These are phyloP conservation scores for Aspergillus sp. DNA, from an alignment of 2,329 filamentous ascomycete species.

Conservation along the genomic window DNA sequence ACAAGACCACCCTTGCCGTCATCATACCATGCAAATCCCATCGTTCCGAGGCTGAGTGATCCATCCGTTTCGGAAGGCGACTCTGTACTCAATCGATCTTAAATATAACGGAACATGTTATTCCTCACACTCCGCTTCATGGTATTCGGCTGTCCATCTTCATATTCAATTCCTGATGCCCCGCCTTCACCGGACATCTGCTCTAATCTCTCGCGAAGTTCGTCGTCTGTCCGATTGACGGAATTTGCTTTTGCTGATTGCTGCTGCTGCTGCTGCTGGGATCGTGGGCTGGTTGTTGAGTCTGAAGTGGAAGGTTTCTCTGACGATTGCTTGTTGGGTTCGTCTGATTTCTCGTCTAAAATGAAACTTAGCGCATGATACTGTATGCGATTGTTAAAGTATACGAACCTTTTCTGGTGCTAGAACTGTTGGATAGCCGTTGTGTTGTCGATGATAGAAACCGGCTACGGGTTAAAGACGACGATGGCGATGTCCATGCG, in stretches of 20 bases:
- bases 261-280: conserved; percentile 5
- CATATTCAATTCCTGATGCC: conserved; percentile 62
- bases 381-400: background rate
- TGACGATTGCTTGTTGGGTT: background rate
- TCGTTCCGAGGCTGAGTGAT: no score
- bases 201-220: conserved; percentile 58
- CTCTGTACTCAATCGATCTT: background rate
- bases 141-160: conserved; percentile 61
- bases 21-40: background rate
- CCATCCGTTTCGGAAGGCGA: no score
- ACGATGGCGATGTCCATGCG: background rate
- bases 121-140: conserved; percentile 67
- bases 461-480: background rate
- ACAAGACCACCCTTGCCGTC: no score
- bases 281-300: background rate
- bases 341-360: no score
- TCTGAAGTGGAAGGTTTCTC: background rate
- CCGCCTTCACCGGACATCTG: conserved; percentile 62
- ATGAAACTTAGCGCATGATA: no score
- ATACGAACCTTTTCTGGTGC: background rate
- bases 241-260: conserved; percentile 43
- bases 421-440: background rate
- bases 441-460: background rate
- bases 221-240: conserved; percentile 56
- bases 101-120: conserved; percentile 69